A percentile compares a stretch with the other conserved stretches of the same genome.
These are phyloP conservation scores for Lachancea kluyveri DNA, from an alignment of 805 yeast species.

Conservation along the genomic window DNA sequence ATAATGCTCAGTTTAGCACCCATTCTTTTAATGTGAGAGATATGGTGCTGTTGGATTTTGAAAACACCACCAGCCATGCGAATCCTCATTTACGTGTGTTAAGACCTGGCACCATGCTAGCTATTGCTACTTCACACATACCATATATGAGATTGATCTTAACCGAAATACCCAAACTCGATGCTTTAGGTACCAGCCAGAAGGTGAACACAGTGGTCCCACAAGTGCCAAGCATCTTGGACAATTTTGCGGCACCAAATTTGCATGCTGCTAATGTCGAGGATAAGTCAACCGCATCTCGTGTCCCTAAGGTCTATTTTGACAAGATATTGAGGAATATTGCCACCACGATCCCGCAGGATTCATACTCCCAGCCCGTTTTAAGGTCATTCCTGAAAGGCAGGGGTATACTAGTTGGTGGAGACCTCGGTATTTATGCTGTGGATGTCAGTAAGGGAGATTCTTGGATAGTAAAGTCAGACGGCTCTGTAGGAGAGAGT, in stretches of 20 bases:
- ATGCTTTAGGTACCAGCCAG: too few species aligned
- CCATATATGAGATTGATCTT: slow-evolving; percentile 71
- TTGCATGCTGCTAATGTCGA: too few species aligned
- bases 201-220: too few species aligned
- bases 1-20: slow-evolving; percentile 66
- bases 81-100: slow-evolving; percentile 3
- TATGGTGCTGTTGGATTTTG: slow-evolving; percentile 11
- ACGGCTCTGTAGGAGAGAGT: slow-evolving; percentile 19
- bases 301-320: slow-evolving; percentile 12
- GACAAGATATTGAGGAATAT: slow-evolving; percentile 24
- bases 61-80: not conserved
- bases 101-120: slow-evolving; percentile 28
- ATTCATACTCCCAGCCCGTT: slow-evolving; percentile 26
- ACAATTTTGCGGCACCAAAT: too few species aligned
- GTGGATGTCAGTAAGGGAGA: slow-evolving; percentile 24
- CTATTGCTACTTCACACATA: slow-evolving; percentile 68
- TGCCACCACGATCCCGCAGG: slow-evolving; percentile 25
- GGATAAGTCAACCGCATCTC: not conserved
- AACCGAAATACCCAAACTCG: slow-evolving; percentile 36
- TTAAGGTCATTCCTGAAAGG: slow-evolving; percentile 12
- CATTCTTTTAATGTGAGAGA: slow-evolving; percentile 43
- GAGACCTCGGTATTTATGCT: slow-evolving; percentile 24
- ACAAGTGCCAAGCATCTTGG: too few species aligned
- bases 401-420: slow-evolving; percentile 24
- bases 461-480: slow-evolving; percentile 24